These are phyloP conservation scores for Herpetomonas tarakana DNA, from an alignment of 208 protist species.

Conservation along the genomic window DNA sequence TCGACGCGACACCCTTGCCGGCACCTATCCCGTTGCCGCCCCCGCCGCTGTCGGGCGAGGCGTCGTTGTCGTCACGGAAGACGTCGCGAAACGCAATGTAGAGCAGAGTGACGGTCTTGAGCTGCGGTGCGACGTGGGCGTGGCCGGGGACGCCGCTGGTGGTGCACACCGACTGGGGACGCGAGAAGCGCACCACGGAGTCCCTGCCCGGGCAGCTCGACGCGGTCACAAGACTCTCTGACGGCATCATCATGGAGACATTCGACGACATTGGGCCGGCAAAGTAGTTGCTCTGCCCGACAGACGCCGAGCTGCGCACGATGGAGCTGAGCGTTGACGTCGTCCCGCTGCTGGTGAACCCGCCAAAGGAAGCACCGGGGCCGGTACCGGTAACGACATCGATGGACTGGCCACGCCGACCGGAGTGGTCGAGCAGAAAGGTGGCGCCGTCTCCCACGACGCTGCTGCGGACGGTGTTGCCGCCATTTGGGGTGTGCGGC, in stretches of 20 bases:
- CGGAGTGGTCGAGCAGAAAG: no score
- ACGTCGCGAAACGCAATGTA: slow-evolving; percentile 66
- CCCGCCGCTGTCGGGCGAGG: neutral
- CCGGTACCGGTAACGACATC: neutral
- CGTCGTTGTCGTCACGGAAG: slow-evolving; percentile 11
- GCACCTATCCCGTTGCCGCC: neutral
- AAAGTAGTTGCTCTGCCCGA: neutral
- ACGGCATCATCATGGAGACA: neutral
- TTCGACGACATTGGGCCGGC: neutral
- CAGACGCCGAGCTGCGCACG: neutral
- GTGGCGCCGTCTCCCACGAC: no score
- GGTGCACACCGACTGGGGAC: neutral
- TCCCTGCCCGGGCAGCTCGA: neutral
- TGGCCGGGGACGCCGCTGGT: neutral
- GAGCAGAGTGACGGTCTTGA: slow-evolving; percentile 66
- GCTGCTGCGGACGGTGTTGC: neutral
- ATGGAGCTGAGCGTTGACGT: slow-evolving; percentile 6
- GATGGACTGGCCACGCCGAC: neutral
- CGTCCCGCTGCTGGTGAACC: neutral
- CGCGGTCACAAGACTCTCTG: neutral
- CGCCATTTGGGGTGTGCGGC: neutral
- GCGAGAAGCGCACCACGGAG: neutral
- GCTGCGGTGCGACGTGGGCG: slow-evolving; percentile 28
- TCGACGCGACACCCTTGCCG: neutral
- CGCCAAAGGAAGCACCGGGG: neutral